A percentile compares a stretch with the other conserved stretches of the same genome.
These are phyloP conservation scores for Pseudogymnoascus sp. DNA, from an alignment of 2,329 filamentous ascomycete species.

Conservation along the genomic window DNA sequence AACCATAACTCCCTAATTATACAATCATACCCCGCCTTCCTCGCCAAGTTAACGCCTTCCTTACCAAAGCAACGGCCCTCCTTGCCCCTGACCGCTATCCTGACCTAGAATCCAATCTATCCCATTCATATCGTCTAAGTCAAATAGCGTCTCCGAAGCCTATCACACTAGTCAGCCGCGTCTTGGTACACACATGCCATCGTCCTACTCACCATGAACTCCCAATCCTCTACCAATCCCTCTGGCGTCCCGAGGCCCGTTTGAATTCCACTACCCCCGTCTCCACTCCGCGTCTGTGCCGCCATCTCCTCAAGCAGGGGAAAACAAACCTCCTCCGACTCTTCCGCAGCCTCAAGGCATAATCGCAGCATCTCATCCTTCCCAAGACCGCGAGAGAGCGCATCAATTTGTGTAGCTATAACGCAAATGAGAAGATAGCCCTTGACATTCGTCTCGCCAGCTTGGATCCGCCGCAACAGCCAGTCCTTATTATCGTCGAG, in stretches of 20 bases:
- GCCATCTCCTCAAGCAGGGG: slow-evolving; percentile 29
- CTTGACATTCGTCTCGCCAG: slow-evolving; percentile 39
- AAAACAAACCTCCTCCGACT: slow-evolving; percentile 29
- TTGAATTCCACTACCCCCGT: slow-evolving; percentile 15
- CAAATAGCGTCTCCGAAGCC: slow-evolving; percentile 27
- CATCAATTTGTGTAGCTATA: slow-evolving; percentile 37
- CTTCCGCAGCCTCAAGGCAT: slow-evolving; percentile 33
- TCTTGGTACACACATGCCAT: not conserved
- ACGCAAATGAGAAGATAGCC: slow-evolving; percentile 29
- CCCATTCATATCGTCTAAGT: slow-evolving; percentile 18
- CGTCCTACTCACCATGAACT: slow-evolving; percentile 32
- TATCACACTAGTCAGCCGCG: slow-evolving; percentile 15
- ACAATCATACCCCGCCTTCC: not conserved
- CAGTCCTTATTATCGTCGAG: slow-evolving; percentile 35
- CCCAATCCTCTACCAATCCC: slow-evolving; percentile 33
- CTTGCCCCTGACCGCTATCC: slow-evolving; percentile 10
- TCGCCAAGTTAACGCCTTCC: not conserved
- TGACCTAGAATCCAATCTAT: slow-evolving; percentile 19
- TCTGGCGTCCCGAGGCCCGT: slow-evolving; percentile 23
- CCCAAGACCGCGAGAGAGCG: slow-evolving; percentile 30
- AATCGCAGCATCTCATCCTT: slow-evolving; percentile 29
- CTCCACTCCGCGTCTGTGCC: slow-evolving; percentile 14
- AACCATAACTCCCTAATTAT: not conserved
- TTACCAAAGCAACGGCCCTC: not conserved
- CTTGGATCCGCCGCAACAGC: slow-evolving; percentile 30